These are phyloP conservation scores for Axilococcus clingmanii DNA, from an alignment of 139 green algal genomes.

Conservation along the genomic window DNA sequence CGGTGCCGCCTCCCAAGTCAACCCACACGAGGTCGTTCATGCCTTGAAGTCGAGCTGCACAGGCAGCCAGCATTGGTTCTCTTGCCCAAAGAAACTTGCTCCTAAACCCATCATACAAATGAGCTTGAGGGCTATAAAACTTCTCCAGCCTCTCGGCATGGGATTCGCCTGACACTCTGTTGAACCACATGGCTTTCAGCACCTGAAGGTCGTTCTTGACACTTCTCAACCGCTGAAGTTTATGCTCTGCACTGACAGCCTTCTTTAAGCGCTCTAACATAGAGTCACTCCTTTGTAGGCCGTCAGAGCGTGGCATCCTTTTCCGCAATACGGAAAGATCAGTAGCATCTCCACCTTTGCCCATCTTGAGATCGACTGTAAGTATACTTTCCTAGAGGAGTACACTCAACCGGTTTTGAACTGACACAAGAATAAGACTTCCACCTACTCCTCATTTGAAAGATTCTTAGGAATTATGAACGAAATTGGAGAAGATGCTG, in stretches of 20 bases:
- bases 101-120: conserved; percentile 86
- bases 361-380: conserved; percentile 7
- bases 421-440: no score
- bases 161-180: conserved; percentile 34
- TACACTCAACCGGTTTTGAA: no score
- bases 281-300: not conserved
- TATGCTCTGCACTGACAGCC: conserved; percentile 7
- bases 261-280: conserved; percentile 16
- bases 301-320: not conserved
- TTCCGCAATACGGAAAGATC: not conserved
- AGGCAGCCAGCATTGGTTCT: conserved; percentile 80
- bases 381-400: no score
- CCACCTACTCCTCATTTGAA: no score
- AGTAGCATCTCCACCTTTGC: conserved; percentile 6
- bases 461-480: no score
- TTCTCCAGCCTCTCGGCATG: conserved; percentile 71
- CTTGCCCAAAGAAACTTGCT: conserved; percentile 89
- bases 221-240: conserved; percentile 15
- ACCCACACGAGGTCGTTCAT: conserved; percentile 72
- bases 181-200: conserved; percentile 81
- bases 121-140: conserved; percentile 75
- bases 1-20: conserved; percentile 88
- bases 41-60: conserved; percentile 62
- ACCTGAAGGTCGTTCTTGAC: conserved; percentile 63
- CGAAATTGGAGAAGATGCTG: no score